Evolutionary conservation across 139 green algal genomes (phyloP), one percentile per base, ranked within the genome.

Genomic region (Micractinium sp.): DNA sequence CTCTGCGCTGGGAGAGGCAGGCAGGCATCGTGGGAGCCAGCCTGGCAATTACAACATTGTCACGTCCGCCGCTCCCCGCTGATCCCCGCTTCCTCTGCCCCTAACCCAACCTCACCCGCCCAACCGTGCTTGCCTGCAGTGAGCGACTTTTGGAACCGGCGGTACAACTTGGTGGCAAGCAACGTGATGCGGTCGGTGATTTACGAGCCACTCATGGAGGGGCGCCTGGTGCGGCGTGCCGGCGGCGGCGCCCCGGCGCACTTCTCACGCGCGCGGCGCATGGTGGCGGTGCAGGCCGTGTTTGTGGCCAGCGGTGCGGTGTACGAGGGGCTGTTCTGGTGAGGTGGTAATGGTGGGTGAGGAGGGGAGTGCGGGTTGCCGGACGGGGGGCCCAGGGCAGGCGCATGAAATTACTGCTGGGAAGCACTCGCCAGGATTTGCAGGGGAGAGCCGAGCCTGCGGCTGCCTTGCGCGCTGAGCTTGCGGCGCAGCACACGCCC

Each of bases 121-220:
- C 33, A 12, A 3, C 20, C 63, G 16, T 73, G 3, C 67, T 31
- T 33, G 25, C 25, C 71, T 33, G 3, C 71, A 80, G 74, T 67
- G 14, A 41, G 27, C 13, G 78, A 84, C 47, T 84, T 84, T 27
- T 84, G 78, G 78, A 84, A 67, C 47, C 25, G 33, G 78, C 78
- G 78, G 29, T 84, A 47, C 41, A 84, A 84, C 29, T 41, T 67
- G 78, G 78, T 84, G 12, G 78, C n/a, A 41, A 36, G 12, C 41
- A 67, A 84, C 41, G 13, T 84, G 29, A 47, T 84, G 41, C 27
- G 78, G 14, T 31, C 78, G 12, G 63, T 47, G 16, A 35, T 67
- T 15, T 84, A 84, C 41, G 78, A 84, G 41, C 78, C 78, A 14
- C n/a, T 84, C 41, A 84, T 84, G 78, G 78, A 84, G 38, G 78